A percentile compares a stretch with the other conserved stretches of the same genome.
Evolutionary conservation across 1,284 basidiomycete species (phyloP).

Genomic region (Ustilago curta): DNA sequence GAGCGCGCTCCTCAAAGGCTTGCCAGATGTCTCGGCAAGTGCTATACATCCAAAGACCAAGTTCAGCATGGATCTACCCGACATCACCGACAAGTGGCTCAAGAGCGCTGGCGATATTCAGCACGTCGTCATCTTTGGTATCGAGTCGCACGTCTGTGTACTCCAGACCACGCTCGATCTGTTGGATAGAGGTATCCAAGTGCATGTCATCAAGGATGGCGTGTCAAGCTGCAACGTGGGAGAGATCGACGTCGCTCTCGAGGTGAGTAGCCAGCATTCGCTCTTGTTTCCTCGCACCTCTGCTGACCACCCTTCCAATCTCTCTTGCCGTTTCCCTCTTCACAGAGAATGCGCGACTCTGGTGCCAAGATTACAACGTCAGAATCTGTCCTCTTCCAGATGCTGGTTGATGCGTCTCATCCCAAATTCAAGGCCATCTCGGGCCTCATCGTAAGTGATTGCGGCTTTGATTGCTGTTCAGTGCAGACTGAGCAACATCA

Average conservation of each 20-base stretch:
- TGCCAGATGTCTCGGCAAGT: constrained; percentile 75
- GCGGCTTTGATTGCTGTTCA: background rate
- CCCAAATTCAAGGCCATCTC: constrained; percentile 82
- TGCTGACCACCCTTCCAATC: background rate
- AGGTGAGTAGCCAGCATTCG: constrained; percentile 70
- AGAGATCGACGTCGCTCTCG: constrained; percentile 72
- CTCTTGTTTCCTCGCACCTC: background rate
- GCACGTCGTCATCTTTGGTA: constrained; percentile 82
- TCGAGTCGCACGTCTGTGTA: constrained; percentile 89
- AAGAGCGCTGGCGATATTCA: constrained; percentile 71
- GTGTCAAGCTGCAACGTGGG: constrained; percentile 81
- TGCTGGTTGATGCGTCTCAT: constrained; percentile 77
- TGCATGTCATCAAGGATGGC: constrained; percentile 83
- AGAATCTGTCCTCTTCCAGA: constrained; percentile 83
- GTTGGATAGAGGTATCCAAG: constrained; percentile 73
- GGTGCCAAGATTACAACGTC: constrained; percentile 83
- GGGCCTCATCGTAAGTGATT: constrained; percentile 72
- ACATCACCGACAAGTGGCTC: constrained; percentile 74
- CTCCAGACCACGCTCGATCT: constrained; percentile 83
- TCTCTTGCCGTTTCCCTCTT: background rate
- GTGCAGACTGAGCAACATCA: background rate
- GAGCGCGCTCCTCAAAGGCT: constrained; percentile 72
- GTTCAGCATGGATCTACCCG: constrained; percentile 85
- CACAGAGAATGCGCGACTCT: constrained; percentile 76
- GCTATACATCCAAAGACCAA: constrained; percentile 78